Evolutionary conservation across 78 protist species (phyloP).

Genomic region (Carpediemonas membranifera): DNA sequence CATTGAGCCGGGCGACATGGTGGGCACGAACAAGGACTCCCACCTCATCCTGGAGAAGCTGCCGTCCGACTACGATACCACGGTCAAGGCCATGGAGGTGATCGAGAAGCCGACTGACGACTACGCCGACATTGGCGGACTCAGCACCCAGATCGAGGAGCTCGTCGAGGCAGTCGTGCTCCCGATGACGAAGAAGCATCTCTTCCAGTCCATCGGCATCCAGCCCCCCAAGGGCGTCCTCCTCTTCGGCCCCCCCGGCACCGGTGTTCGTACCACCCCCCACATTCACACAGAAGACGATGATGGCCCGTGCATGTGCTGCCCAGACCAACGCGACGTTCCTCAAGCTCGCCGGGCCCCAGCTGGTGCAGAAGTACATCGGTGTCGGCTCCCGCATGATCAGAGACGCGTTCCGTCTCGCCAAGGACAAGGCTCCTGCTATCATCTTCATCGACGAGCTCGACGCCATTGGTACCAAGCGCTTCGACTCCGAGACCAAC

Average conservation of each 20-base stretch:
- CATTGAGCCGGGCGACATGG: slow-evolving; percentile 94
- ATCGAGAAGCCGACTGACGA: slow-evolving; percentile 94
- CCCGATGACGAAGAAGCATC: slow-evolving; percentile 88
- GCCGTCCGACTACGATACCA: slow-evolving; percentile 81
- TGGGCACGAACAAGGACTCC: slow-evolving; percentile 96
- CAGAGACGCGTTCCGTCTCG: slow-evolving; percentile 97
- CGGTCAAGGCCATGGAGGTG: slow-evolving; percentile 98
- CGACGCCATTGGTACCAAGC: slow-evolving; percentile 97
- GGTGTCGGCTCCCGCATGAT: slow-evolving; percentile 99
- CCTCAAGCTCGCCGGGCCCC: slow-evolving; percentile 95
- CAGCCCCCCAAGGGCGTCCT: slow-evolving; percentile 70
- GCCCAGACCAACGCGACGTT: slow-evolving; percentile 88
- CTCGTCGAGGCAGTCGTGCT: slow-evolving; percentile 90
- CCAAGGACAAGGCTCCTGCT: slow-evolving; percentile 89
- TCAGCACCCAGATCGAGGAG: slow-evolving; percentile 84
- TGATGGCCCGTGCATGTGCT: slow-evolving; percentile 97
- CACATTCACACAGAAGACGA: slow-evolving; percentile 70
- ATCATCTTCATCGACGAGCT: slow-evolving; percentile 98
- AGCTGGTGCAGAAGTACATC: slow-evolving; percentile 94
- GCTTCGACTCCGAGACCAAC: slow-evolving; percentile 77
- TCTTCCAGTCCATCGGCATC: slow-evolving; percentile 28
- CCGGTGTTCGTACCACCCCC: slow-evolving; percentile 17
- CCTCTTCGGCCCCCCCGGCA: slow-evolving; percentile 87
- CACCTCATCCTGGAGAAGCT: slow-evolving; percentile 84
- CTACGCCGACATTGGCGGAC: slow-evolving; percentile 94